A percentile compares a stretch with the other conserved stretches of the same genome.
These are phyloP conservation scores for Xanthoparmelia taractica DNA, from an alignment of 495 filamentous ascomycete species.

Conservation along the genomic window DNA sequence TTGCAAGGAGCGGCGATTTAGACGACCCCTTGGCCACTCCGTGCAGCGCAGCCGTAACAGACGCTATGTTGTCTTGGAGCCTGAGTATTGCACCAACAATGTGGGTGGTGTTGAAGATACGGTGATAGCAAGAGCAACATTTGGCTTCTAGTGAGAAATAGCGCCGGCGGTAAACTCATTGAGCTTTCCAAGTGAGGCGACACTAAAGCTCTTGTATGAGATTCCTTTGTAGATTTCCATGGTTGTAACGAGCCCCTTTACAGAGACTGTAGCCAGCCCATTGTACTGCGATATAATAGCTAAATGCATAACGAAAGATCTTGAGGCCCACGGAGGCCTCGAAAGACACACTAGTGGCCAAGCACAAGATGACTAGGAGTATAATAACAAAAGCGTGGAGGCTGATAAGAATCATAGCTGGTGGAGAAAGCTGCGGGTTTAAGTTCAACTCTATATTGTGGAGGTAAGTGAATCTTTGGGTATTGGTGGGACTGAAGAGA, in stretches of 20 bases:
- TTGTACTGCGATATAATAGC: no score
- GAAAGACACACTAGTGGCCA: background rate
- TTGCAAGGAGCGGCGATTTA: no score
- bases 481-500: no score
- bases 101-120: background rate
- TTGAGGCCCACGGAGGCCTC: no score
- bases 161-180: background rate
- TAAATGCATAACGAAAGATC: no score
- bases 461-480: no score
- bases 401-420: no score
- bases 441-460: no score
- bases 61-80: background rate
- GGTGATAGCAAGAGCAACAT: background rate
- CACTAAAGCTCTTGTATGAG: background rate
- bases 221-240: conserved; percentile 4
- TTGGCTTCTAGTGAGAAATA: background rate
- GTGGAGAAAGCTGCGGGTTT: no score
- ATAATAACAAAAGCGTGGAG: no score
- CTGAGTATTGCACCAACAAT: background rate
- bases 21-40: no score
- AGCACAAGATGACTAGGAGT: background rate
- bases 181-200: background rate
- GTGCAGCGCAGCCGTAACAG: no score
- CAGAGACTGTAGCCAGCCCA: background rate
- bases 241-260: background rate